Evolutionary conservation across 1,139 yeast species (phyloP).

Genomic region (Debaryomyces sp.): DNA sequence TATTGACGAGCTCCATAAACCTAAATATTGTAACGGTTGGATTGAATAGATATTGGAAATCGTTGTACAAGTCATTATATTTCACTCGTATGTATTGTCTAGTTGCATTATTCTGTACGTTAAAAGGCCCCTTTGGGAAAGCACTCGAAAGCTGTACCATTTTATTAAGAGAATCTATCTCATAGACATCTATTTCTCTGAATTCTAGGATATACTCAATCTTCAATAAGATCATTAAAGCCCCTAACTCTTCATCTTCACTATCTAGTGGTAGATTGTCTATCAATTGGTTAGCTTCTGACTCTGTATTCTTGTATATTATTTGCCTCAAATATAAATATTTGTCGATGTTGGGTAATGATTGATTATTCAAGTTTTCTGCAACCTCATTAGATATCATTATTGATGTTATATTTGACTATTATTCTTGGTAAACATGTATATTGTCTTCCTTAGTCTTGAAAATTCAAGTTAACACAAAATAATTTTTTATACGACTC

Average conservation of each 20-base stretch:
- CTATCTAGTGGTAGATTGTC: neutral
- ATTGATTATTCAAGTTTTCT: neutral
- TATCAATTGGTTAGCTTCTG: neutral
- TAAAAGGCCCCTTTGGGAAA: neutral
- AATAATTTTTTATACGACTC: neutral
- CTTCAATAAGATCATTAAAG: constrained; percentile 5
- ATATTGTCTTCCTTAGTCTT: neutral
- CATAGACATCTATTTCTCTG: neutral
- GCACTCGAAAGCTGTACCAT: constrained; percentile 1
- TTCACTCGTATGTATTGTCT: constrained; percentile 12
- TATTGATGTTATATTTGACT: too few species aligned
- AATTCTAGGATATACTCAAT: constrained; percentile 2
- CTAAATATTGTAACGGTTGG: constrained; percentile 18
- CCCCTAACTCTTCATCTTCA: constrained; percentile 3
- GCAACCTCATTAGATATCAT: neutral
- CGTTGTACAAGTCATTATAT: constrained; percentile 31
- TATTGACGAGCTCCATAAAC: constrained; percentile 40
- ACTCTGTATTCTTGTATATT: neutral
- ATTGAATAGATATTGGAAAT: constrained; percentile 32
- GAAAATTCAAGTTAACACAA: neutral
- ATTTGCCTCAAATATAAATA: neutral
- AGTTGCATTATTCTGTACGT: constrained; percentile 1
- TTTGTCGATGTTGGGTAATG: neutral
- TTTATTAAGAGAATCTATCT: neutral
- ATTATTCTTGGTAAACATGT: neutral